Base-by-base conservation (phyloP, 805 yeast genomes). In the Saccharomycopsis schoenii region DNA sequence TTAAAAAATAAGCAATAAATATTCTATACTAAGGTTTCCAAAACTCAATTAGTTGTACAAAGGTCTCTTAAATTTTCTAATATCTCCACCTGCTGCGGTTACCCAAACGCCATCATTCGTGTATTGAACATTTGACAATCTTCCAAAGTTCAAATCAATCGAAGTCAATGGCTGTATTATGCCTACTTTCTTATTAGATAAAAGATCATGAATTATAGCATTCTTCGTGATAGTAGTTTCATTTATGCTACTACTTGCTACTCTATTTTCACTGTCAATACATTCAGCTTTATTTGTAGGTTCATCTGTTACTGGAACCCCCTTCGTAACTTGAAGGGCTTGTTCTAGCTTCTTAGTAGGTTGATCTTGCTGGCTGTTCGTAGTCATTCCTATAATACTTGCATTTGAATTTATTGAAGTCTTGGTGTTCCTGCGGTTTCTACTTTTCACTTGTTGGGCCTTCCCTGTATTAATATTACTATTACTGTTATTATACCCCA, bases 41-140 rank as follows among this genome's bases (percentile, higher is more conserved):
- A 42, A 42, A 12, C 8, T 17, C 19, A 17, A 2, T 25, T 25
- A 21, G 6, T 11, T 21, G 15, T n/a, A 47, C 4, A 21, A 12
- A 15, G 66, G 66, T 4, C 66, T 41, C n/a, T 62, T 62, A 85
- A 82, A 75, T 61, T 76, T 68, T 1, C 74, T 62, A 12, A 72
- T 61, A 62, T 75, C 78, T 3, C 78, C 78, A 1, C 74, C 71
- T 9, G 71, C 64, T 5, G 70, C 67, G 61, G 72, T 72, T 1
- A 73, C 73, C 78, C 78, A 75, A 10, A 75, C 68, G 37, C 66
- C 72, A 15, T 66, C 66, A 17, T 68, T 62, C 34, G 71, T 70
- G 56, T 72, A 72, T 56, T 66, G 67, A 10, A 74, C 58, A 1
- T 74, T 72, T 51, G 71, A 64, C 50, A 75, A 58, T 24, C 77